Percentiles rank a stretch among this genome's conserved stretches.
Evolutionary conservation across 2,329 filamentous ascomycete species (phyloP).

Genomic region (Aspergillus flavus): DNA sequence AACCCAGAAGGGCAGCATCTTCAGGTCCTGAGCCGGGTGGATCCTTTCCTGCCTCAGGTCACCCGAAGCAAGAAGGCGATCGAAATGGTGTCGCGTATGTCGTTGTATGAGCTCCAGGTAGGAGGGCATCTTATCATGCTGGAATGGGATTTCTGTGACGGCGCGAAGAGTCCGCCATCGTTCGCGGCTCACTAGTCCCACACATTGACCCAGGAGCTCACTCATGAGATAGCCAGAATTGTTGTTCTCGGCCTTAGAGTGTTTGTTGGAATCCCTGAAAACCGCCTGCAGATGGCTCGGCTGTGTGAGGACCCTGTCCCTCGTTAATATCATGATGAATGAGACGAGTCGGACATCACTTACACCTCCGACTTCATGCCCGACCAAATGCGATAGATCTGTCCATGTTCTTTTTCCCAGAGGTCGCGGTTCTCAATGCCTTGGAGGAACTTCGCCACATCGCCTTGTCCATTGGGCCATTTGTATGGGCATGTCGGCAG

Average conservation of each 20-base stretch:
- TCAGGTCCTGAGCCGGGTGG: conserved; percentile 33
- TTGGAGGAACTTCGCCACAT: conserved; percentile 41
- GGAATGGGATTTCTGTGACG: conserved; percentile 8
- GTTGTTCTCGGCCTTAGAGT: conserved; percentile 46
- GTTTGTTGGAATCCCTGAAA: conserved; percentile 49
- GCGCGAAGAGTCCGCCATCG: conserved; percentile 15
- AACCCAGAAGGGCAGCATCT: conserved; percentile 41
- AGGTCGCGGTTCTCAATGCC: conserved; percentile 34
- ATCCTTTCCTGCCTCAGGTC: neutral
- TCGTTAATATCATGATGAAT: neutral
- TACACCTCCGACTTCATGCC: conserved; percentile 46
- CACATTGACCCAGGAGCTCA: conserved; percentile 46
- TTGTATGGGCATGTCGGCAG: conserved; percentile 11
- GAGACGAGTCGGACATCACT: conserved; percentile 11
- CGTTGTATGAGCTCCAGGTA: conserved; percentile 8
- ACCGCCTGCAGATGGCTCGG: conserved; percentile 39
- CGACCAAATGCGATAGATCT: conserved; percentile 45
- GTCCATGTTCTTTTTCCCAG: conserved; percentile 39
- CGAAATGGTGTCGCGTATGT: neutral
- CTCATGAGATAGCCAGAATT: conserved; percentile 45
- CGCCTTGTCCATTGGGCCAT: conserved; percentile 45
- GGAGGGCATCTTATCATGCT: neutral
- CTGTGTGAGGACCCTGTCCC: conserved; percentile 38
- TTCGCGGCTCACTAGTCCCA: conserved; percentile 43
- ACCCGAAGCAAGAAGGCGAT: no score